Evolutionary conservation across 139 green algal species (phyloP).

Genomic region (Coelastrella sp.): DNA sequence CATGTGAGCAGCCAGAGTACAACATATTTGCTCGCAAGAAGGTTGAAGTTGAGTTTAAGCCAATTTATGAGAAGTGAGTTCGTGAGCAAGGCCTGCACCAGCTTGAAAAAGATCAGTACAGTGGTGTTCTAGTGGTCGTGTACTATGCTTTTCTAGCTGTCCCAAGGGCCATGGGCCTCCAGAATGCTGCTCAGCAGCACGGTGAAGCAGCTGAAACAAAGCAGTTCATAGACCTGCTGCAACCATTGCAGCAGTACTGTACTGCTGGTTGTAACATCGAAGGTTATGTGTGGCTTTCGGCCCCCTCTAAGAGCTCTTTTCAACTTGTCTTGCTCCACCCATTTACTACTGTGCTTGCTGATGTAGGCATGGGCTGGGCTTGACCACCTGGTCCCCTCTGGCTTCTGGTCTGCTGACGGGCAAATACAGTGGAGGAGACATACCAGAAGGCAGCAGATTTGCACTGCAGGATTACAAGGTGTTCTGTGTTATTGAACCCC

Average conservation of each 20-base stretch:
- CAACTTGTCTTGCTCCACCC: not conserved
- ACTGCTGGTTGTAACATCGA: too few relatives aligned
- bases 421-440: slow-evolving; percentile 82
- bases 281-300: too few relatives aligned
- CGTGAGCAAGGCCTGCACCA: not conserved
- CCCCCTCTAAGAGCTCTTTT: too few relatives aligned
- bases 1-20: slow-evolving; percentile 90
- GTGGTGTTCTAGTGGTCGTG: not conserved
- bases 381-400: slow-evolving; percentile 87
- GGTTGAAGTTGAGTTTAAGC: slow-evolving; percentile 78
- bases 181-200: not conserved
- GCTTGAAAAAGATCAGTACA: not conserved
- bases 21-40: slow-evolving; percentile 84
- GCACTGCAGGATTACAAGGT: slow-evolving; percentile 80
- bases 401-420: slow-evolving; percentile 85
- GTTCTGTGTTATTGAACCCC: too few relatives aligned
- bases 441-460: slow-evolving; percentile 78
- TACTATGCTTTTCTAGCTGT: too few relatives aligned
- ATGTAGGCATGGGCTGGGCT: slow-evolving; percentile 65
- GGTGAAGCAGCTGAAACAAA: too few relatives aligned
- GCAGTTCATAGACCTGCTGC: too few relatives aligned
- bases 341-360: not conserved
- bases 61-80: slow-evolving; percentile 69
- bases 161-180: too few relatives aligned
- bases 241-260: too few relatives aligned